Evolutionary conservation across 106 monocot genomes (phyloP), one percentile per base, ranked within the genome.

Genomic region (Narthecium ossifragum): DNA sequence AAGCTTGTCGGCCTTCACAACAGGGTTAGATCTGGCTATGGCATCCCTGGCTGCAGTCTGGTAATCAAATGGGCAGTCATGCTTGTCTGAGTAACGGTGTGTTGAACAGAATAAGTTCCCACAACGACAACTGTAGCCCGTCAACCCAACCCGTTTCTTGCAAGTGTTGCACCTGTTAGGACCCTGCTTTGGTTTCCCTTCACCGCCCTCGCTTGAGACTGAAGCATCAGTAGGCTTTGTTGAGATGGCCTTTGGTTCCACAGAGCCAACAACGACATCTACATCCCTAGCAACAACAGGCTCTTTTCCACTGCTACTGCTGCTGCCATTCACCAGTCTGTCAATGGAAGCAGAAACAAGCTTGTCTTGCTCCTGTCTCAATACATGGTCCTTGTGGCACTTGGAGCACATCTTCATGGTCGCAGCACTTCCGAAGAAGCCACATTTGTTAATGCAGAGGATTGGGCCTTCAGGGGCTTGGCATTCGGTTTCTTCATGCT

Each of bases 341-440:
- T 61, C 81, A 23, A 72, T 68, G 33, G 81, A 81, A 9, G 76
- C 62, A 1, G 72, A 66, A 2, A 72, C 76, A 8, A 76, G 63
- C 64, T 53, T 49, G 18, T 53, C 63, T 29, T 47, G 66, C 11
- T 71, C 59, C 55, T 81, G 67, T 53, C 72, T 76, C 58, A 73
- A 46, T 11, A 76, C 21, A 52, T 68, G 47, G 9, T 81, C 76
- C 68, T 76, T 81, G 68, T 81, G 76, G 53, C 81, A 81, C 67
- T 76, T 76, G 59, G 81, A 81, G 63, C 81, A 81, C 81, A 81
- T 76, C 55, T 81, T 76, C 71, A 72, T 75, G 2, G 81, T 81
- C 0, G 81, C 76, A 0, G 76, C 62, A 15, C 76, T 76, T 2
- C 81, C 81, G 34, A 81, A 81, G 63, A 81, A 81, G 12, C 81